Conservation (phyloP, 2,329 filamentous ascomycete species). For the Verticillium tricorpus region DNA sequence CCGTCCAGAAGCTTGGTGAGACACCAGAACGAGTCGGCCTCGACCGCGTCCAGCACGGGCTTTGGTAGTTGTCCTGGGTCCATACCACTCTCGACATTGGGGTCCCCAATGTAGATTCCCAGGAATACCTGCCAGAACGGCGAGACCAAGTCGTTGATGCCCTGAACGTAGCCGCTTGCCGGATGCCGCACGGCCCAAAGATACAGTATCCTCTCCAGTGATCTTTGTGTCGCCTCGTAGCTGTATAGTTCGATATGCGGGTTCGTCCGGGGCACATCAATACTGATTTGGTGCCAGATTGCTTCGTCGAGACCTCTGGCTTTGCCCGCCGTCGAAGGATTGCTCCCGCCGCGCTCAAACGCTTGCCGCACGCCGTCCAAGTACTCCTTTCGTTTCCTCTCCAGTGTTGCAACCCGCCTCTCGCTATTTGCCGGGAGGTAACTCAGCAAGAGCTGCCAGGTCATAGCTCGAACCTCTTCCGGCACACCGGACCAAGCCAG, state of each 20-base stretch:
- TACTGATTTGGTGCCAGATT: constrained; percentile 99
- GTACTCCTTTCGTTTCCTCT: constrained; percentile 95
- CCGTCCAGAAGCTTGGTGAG: constrained; percentile 96
- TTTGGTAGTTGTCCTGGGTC: constrained; percentile 91
- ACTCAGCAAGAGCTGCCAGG: constrained; percentile 94
- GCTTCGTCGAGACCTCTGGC: constrained; percentile 79
- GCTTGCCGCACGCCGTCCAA: constrained; percentile 79
- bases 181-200: constrained; percentile 97
- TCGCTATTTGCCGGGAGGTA: constrained; percentile 98
- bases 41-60: constrained; percentile 89
- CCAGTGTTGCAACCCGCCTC: constrained; percentile 79
- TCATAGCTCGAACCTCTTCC: constrained; percentile 93
- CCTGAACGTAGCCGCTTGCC: constrained; percentile 95
- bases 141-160: constrained; percentile 96
- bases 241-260: constrained; percentile 92
- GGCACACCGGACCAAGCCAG: constrained; percentile 93
- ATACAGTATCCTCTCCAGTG: constrained; percentile 90
- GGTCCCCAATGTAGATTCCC: constrained; percentile 89
- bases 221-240: constrained; percentile 93
- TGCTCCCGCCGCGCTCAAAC: constrained; percentile 54
- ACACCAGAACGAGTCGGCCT: constrained; percentile 98
- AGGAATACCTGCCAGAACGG: constrained; percentile 98
- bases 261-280: constrained; percentile 93
- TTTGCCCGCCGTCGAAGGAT: constrained; percentile 34
- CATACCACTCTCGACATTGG: constrained; percentile 90